phyloP scores from a whole-genome alignment of 225 moss, liverwort and hornwort genomes.

The Polytrichum formosum region DNA sequence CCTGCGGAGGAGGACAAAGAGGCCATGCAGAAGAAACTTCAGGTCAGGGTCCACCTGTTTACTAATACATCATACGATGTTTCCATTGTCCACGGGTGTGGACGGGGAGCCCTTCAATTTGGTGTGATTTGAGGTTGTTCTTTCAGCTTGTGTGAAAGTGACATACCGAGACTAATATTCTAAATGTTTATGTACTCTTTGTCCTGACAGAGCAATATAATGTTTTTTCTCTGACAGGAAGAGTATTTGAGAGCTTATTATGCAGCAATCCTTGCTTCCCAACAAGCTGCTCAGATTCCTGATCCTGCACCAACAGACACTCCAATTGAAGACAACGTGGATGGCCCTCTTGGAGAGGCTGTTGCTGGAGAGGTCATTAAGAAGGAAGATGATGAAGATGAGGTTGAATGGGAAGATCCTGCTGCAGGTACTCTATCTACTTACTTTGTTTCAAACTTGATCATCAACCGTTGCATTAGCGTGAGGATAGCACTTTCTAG shows the following conservation, averaged over 20 bases:
- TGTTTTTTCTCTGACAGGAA: conserved; percentile 41
- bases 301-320: conserved; percentile 12
- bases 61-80: no score
- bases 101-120: no score
- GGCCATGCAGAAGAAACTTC: conserved; percentile 69
- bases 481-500: neutral
- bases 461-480: neutral
- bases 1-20: conserved; percentile 88
- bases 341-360: conserved; percentile 24
- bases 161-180: neutral
- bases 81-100: no score
- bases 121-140: neutral
- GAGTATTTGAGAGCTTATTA: conserved; percentile 90
- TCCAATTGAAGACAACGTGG: conserved; percentile 13
- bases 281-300: conserved; percentile 46
- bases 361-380: conserved; percentile 20
- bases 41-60: conserved; percentile 25
- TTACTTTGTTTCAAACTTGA: neutral
- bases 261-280: conserved; percentile 64
- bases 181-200: neutral
- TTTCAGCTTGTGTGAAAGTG: neutral
- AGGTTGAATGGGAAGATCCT: conserved; percentile 92
- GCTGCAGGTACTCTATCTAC: conserved; percentile 48
- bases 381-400: conserved; percentile 63
- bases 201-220: neutral